Evolutionary conservation across 257 asterid genomes (phyloP).

Genomic region (Marsdenia floribunda): DNA sequence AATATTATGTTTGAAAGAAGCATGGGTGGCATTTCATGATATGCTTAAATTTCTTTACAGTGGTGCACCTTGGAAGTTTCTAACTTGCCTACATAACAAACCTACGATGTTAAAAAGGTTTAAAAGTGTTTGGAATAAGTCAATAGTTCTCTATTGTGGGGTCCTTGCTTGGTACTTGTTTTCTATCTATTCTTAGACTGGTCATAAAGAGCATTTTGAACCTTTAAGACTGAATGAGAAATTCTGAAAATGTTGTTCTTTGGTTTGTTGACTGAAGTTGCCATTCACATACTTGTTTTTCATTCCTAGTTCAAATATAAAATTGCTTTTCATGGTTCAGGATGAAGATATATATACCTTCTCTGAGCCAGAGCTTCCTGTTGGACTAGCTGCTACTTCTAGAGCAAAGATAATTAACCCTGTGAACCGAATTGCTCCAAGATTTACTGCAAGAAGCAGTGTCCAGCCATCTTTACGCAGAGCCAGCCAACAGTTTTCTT

Average conservation of each 20-base stretch:
- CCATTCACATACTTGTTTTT: background rate
- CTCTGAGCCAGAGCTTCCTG: constrained; percentile 85
- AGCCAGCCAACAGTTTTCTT: too few relatives aligned
- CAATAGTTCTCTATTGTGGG: background rate
- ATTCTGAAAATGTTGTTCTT: background rate
- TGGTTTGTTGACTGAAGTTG: background rate
- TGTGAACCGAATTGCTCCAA: constrained; percentile 28
- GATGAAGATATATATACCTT: constrained; percentile 82
- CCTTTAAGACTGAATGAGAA: too few relatives aligned
- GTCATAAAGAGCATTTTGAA: background rate
- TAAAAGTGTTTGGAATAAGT: background rate
- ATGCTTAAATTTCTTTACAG: background rate
- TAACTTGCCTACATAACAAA: background rate
- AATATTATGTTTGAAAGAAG: background rate
- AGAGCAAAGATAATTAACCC: constrained; percentile 49
- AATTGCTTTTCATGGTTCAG: constrained; percentile 24
- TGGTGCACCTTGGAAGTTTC: background rate
- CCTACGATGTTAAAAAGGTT: too few relatives aligned
- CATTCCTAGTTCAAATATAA: background rate
- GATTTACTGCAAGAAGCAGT: constrained; percentile 33
- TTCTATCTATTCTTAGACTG: background rate
- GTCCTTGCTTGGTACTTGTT: background rate
- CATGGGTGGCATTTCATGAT: too few relatives aligned
- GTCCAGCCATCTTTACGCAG: too few relatives aligned
- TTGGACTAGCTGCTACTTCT: constrained; percentile 34